Base-by-base conservation (phyloP, 805 yeast genomes). In the Starmerella powellii region DNA sequence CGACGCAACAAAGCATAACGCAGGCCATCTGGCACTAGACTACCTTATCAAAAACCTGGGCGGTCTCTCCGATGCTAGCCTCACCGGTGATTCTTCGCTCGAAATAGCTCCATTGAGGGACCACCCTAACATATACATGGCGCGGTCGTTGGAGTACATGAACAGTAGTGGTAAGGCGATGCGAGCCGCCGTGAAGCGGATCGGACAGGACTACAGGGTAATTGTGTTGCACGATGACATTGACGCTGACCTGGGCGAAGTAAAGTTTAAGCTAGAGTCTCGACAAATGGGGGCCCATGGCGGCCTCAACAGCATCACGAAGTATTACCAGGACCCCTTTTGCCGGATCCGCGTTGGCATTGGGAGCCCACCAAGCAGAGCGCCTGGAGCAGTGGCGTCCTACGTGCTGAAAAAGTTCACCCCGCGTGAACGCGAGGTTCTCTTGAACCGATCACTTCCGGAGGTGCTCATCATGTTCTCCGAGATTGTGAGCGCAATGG, bases 141-240 rank as follows among this genome's bases (percentile, higher is more conserved):
- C 74, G 46, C 70, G 78, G 37, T 66, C 72, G n/a, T 63, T 63
- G 13, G 64, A 73, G 1, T 76, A 59, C 49, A 86, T 86, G 91
- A 85, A 85, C 56, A 42, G 70, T 1, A 76, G 79, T 47, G 94
- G 93, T 0, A 55, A 59, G n/a, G 70, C 76, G 0, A 63, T 81
- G 1, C 27, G 23, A 2, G 34, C 49, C 18, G 48, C 49, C 5
- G 52, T 60, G 6, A 69, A 67, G 13, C 38, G 46, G 57, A 34
- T 32, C 19, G 38, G 24, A 17, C 16, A 21, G n/a, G 23, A 13
- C 18, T 46, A 55, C 23, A 44, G 47, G 34, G 31, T 45, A n/a
- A 66, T 85, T 1, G 71, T 85, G 0, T 53, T 86, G 1, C 93
- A 83, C 56, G 96, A 87, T 57, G 96, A 87, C 50, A 57, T 86